Evolutionary conservation across 2,329 filamentous ascomycete genomes (phyloP).

Genomic region (Sporothrix schenckii): DNA sequence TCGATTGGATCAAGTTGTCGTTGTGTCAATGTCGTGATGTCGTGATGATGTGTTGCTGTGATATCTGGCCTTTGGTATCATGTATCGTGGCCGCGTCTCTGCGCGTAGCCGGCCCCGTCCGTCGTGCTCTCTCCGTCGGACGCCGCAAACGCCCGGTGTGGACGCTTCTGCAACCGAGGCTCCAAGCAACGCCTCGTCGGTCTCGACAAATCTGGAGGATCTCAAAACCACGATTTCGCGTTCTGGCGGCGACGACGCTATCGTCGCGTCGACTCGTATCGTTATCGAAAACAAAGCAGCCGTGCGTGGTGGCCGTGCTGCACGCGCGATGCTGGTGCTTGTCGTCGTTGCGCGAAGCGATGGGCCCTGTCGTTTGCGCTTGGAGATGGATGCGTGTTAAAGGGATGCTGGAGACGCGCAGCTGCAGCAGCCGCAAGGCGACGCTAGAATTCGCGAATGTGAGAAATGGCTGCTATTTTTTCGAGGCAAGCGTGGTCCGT

Average conservation of each 20-base stretch:
- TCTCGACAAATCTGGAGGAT: neutral
- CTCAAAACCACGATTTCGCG: neutral
- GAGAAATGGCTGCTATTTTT: conserved; percentile 33
- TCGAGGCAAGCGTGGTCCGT: conserved; percentile 21
- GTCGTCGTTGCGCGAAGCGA: conserved; percentile 9
- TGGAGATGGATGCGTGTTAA: conserved; percentile 33
- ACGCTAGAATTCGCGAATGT: conserved; percentile 35
- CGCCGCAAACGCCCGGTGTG: neutral
- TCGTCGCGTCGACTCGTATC: conserved; percentile 18
- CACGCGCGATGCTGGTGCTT: conserved; percentile 25
- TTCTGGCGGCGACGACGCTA: conserved; percentile 5
- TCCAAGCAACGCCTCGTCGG: neutral
- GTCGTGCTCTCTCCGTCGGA: neutral
- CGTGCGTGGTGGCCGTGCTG: neutral
- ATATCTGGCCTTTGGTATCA: too few species aligned
- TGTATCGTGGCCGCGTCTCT: neutral
- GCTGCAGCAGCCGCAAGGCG: conserved; percentile 24
- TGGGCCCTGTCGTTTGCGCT: conserved; percentile 21
- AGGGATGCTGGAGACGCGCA: conserved; percentile 35
- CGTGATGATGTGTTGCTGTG: too few species aligned
- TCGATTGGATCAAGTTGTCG: neutral
- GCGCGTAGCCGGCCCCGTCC: neutral
- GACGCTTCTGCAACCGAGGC: conserved; percentile 1
- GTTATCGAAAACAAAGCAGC: neutral
- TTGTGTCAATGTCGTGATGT: neutral